phyloP scores from a whole-genome alignment of 805 yeast species.

The Pichia manshurica region DNA sequence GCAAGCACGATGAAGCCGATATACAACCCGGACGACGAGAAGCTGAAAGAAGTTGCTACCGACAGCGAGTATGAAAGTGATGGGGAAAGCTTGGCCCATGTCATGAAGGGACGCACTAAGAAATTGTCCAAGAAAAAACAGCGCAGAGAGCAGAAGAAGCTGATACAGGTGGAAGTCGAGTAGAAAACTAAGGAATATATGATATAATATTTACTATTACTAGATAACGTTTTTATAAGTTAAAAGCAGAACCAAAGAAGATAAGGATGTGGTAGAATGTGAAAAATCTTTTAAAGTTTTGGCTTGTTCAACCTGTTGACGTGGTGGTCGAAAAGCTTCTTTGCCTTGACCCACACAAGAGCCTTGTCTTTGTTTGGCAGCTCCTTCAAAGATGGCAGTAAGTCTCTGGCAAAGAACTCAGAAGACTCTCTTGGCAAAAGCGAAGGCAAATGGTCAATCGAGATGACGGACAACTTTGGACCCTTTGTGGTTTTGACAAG shows the following conservation, averaged over 20 bases:
- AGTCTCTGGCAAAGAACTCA: conserved; percentile 80
- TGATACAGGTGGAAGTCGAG: conserved; percentile 52
- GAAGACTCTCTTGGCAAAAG: conserved; percentile 96
- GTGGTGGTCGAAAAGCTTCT: conserved; percentile 75
- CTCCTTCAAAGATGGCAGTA: conserved; percentile 82
- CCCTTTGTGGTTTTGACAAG: conserved; percentile 71
- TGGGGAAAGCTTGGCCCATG: conserved; percentile 57
- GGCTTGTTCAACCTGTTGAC: conserved; percentile 61
- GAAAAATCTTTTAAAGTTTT: conserved; percentile 28
- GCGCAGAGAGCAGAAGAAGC: conserved; percentile 36
- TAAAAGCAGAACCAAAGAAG: no score
- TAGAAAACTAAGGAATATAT: conserved; percentile 28
- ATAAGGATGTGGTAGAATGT: background rate
- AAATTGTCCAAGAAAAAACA: conserved; percentile 35
- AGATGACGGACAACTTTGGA: conserved; percentile 83
- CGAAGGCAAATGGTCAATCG: conserved; percentile 95
- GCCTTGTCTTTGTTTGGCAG: conserved; percentile 76
- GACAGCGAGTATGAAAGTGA: conserved; percentile 76
- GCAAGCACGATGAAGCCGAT: conserved; percentile 54
- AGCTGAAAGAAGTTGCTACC: conserved; percentile 34
- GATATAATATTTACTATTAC: no score
- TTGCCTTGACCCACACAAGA: conserved; percentile 90
- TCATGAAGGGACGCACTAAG: conserved; percentile 45
- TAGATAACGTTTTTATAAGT: no score
- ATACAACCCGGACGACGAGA: conserved; percentile 35